These are phyloP conservation scores for Metarhizium brunneum DNA, from an alignment of 2,329 filamentous ascomycete species.

Conservation along the genomic window DNA sequence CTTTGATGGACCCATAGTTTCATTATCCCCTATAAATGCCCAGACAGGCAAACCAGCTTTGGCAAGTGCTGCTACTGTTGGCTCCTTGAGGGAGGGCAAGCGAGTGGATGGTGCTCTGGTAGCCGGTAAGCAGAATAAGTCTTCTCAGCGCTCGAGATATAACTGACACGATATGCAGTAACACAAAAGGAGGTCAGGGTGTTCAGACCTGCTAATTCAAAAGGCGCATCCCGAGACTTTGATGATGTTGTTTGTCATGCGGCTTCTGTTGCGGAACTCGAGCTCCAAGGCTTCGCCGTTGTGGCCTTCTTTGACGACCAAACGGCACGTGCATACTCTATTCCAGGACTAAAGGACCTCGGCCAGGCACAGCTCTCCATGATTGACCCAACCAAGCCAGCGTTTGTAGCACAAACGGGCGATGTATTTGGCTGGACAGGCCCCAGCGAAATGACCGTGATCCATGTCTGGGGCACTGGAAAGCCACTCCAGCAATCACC, in stretches of 20 bases:
- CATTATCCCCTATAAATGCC: constrained; percentile 69
- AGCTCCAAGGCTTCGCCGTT: constrained; percentile 67
- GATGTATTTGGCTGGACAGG: constrained; percentile 84
- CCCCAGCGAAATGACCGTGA: constrained; percentile 71
- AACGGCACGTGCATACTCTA: constrained; percentile 67
- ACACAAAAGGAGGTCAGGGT: constrained; percentile 70
- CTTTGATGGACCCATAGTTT: constrained; percentile 62
- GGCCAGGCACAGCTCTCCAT: constrained; percentile 56
- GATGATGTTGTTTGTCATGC: constrained; percentile 75
- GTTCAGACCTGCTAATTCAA: constrained; percentile 74
- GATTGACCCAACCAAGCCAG: constrained; percentile 63
- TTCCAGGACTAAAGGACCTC: constrained; percentile 85
- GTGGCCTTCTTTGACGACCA: constrained; percentile 81
- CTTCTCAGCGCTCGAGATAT: background rate
- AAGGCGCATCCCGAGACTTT: constrained; percentile 88
- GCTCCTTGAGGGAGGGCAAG: constrained; percentile 63
- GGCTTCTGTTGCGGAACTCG: constrained; percentile 66
- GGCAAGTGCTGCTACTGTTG: constrained; percentile 67
- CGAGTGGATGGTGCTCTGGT: constrained; percentile 75
- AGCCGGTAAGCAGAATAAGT: constrained; percentile 43
- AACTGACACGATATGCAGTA: constrained; percentile 27
- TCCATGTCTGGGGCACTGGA: constrained; percentile 79
- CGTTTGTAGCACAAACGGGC: constrained; percentile 66
- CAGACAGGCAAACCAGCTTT: constrained; percentile 67
- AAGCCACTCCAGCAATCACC: constrained; percentile 49